phyloP scores from a whole-genome alignment of 2,329 filamentous ascomycete species.

The Aspergillus sojae region DNA sequence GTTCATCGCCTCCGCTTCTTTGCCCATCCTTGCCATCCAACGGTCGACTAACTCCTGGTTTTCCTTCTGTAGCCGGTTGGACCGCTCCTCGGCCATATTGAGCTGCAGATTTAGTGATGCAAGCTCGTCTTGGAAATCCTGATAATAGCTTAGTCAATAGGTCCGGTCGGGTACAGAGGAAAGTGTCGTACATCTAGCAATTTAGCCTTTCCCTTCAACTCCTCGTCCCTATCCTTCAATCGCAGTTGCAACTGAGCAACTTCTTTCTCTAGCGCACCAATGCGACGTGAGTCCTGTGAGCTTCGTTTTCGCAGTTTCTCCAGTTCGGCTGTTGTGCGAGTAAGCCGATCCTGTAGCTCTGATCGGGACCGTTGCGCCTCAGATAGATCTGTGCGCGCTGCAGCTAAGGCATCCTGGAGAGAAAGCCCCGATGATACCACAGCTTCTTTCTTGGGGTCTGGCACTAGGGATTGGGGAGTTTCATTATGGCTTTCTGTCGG shows the following conservation, averaged over 20 bases:
- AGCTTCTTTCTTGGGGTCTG: conserved; percentile 31
- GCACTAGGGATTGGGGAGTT: conserved; percentile 32
- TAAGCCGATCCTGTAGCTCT: conserved; percentile 66
- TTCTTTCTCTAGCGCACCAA: conserved; percentile 66
- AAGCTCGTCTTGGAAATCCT: conserved; percentile 91
- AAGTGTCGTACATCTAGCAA: conserved; percentile 66
- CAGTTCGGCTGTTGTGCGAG: conserved; percentile 65
- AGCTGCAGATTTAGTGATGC: conserved; percentile 84
- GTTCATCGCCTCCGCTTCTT: conserved; percentile 89
- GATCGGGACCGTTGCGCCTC: conserved; percentile 75
- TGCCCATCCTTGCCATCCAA: conserved; percentile 86
- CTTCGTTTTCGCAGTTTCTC: conserved; percentile 62
- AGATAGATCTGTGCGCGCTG: conserved; percentile 67
- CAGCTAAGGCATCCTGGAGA: conserved; percentile 36
- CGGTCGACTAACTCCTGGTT: conserved; percentile 87
- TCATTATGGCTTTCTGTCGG: conserved; percentile 24
- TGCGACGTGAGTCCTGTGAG: conserved; percentile 61
- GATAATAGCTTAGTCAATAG: conserved; percentile 15
- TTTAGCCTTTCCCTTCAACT: conserved; percentile 80
- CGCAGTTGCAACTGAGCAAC: conserved; percentile 64
- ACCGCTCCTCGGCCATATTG: conserved; percentile 78
- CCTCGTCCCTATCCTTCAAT: conserved; percentile 80
- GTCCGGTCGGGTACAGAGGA: neutral
- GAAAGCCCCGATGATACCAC: conserved; percentile 26
- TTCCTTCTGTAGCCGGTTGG: conserved; percentile 72